Conservation (phyloP, 2,329 filamentous ascomycete genomes). For the Ascochyta pisi region DNA sequence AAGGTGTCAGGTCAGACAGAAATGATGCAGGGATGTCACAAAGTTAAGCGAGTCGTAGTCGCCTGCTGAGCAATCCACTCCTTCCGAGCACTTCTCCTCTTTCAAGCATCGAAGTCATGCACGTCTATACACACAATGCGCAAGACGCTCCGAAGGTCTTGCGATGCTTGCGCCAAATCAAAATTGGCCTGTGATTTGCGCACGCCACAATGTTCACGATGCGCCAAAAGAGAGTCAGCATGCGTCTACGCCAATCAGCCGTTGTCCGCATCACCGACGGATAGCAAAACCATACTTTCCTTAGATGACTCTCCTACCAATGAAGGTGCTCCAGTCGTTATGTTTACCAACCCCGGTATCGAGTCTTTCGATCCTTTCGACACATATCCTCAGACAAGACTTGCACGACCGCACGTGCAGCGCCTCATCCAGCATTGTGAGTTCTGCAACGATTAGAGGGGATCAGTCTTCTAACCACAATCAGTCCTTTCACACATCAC, state of each 20-base stretch:
- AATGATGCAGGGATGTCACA: constrained; percentile 6
- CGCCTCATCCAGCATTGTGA: constrained; percentile 64
- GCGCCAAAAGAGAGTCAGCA: constrained; percentile 55
- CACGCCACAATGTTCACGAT: constrained; percentile 63
- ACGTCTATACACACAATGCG: constrained; percentile 52
- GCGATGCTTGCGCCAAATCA: constrained; percentile 62
- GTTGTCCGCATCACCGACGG: constrained; percentile 30
- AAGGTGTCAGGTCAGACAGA: not conserved
- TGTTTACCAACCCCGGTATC: constrained; percentile 31
- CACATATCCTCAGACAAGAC: constrained; percentile 61
- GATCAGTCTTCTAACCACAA: not conserved
- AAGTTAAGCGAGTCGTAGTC: constrained; percentile 14
- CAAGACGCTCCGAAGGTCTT: constrained; percentile 64
- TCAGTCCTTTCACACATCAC: constrained; percentile 64
- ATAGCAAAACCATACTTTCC: constrained; percentile 27
- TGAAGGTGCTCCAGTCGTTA: constrained; percentile 8
- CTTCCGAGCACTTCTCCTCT: constrained; percentile 1
- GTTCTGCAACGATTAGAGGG: constrained; percentile 18
- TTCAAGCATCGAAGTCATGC: constrained; percentile 13
- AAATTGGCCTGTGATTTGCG: constrained; percentile 64
- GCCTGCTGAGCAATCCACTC: constrained; percentile 10
- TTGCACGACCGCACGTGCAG: constrained; percentile 60
- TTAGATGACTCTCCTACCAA: not conserved
- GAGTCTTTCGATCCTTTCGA: constrained; percentile 62
- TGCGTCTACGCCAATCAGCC: constrained; percentile 65